phyloP scores from a whole-genome alignment of 2,329 filamentous ascomycete species.

The Tolypocladium endophyticum region DNA sequence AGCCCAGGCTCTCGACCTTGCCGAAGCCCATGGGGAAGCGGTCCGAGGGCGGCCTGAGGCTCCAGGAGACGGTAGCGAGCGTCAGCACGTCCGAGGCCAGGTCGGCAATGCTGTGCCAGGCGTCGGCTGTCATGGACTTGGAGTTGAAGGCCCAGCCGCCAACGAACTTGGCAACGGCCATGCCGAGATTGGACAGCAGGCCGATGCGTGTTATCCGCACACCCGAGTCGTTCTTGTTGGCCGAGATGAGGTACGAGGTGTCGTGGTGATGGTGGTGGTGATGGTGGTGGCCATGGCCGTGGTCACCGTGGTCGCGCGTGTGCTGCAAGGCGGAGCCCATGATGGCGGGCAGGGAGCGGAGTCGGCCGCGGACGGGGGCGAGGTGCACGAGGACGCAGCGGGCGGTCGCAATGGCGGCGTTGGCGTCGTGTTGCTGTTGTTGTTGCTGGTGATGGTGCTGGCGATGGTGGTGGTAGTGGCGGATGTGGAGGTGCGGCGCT shows the following conservation, averaged over 20 bases:
- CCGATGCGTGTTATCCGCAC: conserved; percentile 52
- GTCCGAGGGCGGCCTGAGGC: conserved; percentile 71
- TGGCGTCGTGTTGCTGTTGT: neutral
- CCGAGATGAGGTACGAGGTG: conserved; percentile 75
- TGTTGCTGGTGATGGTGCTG: neutral
- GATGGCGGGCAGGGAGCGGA: conserved; percentile 11
- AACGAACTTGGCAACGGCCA: conserved; percentile 87
- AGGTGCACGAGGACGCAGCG: conserved; percentile 9
- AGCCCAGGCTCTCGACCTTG: conserved; percentile 94
- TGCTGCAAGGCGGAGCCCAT: conserved; percentile 20
- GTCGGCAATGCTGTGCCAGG: conserved; percentile 90
- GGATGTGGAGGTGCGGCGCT: neutral
- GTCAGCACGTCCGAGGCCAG: conserved; percentile 92
- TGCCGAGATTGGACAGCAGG: conserved; percentile 73
- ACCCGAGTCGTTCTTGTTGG: conserved; percentile 62
- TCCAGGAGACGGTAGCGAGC: conserved; percentile 88
- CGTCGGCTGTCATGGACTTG: conserved; percentile 85
- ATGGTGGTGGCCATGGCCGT: conserved; percentile 35
- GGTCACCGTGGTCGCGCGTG: conserved; percentile 19
- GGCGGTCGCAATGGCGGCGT: conserved; percentile 1
- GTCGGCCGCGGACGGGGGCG: conserved; percentile 9
- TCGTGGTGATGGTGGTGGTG: conserved; percentile 78
- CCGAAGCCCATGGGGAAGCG: conserved; percentile 87
- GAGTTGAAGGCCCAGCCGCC: conserved; percentile 94
- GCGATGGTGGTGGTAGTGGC: neutral